Evolutionary conservation across 1,139 yeast genomes (phyloP).

Genomic region (Keqinozyma sinolaborantium): DNA sequence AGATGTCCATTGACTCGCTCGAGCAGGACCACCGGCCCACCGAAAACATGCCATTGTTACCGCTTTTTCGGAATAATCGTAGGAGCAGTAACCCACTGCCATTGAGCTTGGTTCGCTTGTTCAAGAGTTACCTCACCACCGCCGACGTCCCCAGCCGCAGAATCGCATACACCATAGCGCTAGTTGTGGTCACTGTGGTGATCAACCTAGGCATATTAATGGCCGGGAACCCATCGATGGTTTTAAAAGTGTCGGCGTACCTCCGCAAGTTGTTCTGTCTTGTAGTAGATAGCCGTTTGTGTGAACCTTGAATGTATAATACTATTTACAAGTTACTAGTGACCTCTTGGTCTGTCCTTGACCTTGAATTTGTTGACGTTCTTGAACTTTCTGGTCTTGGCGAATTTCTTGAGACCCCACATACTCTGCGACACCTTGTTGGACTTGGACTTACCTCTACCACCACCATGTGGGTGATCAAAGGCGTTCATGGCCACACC

Average conservation of each 20-base stretch:
- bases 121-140: no score
- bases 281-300: constrained; percentile 2
- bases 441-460: constrained; percentile 98
- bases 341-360: constrained; percentile 65
- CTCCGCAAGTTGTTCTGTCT: constrained; percentile 1
- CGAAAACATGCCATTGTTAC: no score
- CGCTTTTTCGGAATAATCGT: no score
- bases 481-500: constrained; percentile 98
- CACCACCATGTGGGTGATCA: constrained; percentile 99
- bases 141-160: no score
- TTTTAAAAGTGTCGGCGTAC: constrained; percentile 1
- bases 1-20: no score
- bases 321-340: constrained; percentile 19
- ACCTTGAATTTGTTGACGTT: constrained; percentile 79
- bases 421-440: constrained; percentile 92
- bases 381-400: constrained; percentile 91
- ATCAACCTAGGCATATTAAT: no score
- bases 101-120: no score
- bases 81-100: no score
- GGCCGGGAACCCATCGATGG: neutral
- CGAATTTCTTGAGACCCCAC: constrained; percentile 96
- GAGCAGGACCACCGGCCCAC: no score
- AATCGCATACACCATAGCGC: no score
- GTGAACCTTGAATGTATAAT: constrained; percentile 4
- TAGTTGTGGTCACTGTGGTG: no score